Evolutionary conservation across 2,329 filamentous ascomycete genomes (phyloP), one percentile per base, ranked within the genome.

Genomic region (Talaromyces sp.): DNA sequence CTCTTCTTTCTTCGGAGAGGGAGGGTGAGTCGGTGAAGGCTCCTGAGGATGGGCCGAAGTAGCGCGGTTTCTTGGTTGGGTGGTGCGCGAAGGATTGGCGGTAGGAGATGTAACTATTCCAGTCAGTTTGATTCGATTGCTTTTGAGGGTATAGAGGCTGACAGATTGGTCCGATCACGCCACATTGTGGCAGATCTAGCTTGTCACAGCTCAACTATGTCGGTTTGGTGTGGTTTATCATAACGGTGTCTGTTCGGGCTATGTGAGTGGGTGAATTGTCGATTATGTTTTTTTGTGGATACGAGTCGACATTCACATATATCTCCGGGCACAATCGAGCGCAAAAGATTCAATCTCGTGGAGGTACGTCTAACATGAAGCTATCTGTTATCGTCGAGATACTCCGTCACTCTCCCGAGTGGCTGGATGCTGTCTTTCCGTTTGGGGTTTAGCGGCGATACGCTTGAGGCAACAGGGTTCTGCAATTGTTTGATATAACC

Each of bases 91-190:
- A 98, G 73, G 94, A 98, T 82, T 99, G 95, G 74, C 95, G 93
- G 84, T 98, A 99, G 79, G 95, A 98, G 77, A 99, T 95, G 79
- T 96, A 99, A 77, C 94, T 97, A 16, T 61, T 37, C 6, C 14
- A 33, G n/a, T 47, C 16, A 48, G 27, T 19, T 10, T 31, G 31
- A 31, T 31, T 1, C 27, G 7, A 7, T 31, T 31, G 5, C 27
- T 6, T 19, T n/a, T 31, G 8, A 24, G 2, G 1, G 16, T 13
- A 31, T 16, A 13, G n/a, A n/a, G 8, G 11, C 24, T 27, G 1
- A 58, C 93, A 99, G 90, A 78, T 98, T 99, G 72, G 95, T 99
- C 81, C 95, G 90, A 85, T 99, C 95, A 84, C 95, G 92, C 93
- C 93, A 99, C 92, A 97, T 96, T 82, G 86, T 89, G 88, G 84